These are phyloP conservation scores for Phytopythium helicoides DNA, from an alignment of 352 stramenopile genomes.

Conservation along the genomic window DNA sequence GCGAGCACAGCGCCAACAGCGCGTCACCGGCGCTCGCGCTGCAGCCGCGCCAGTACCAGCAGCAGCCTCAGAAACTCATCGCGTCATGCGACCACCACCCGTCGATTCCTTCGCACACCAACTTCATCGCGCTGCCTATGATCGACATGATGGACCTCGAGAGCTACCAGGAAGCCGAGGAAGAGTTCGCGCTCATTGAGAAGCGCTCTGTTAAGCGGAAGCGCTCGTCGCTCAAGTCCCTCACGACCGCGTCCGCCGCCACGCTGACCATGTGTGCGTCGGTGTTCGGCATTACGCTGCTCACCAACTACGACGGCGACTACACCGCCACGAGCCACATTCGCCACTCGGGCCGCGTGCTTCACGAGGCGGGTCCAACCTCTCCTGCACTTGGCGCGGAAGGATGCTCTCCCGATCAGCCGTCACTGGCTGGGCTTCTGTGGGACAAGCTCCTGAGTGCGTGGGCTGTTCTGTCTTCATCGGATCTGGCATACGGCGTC, in stretches of 20 bases:
- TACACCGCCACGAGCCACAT: constrained; percentile 35
- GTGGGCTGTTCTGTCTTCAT: constrained; percentile 55
- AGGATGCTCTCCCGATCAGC: constrained; percentile 17
- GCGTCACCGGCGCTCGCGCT: constrained; percentile 10
- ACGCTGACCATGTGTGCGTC: constrained; percentile 70
- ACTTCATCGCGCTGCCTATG: constrained; percentile 8
- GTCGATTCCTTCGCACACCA: not conserved
- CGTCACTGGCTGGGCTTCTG: constrained; percentile 28
- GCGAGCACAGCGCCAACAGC: constrained; percentile 9
- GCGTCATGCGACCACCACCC: constrained; percentile 16
- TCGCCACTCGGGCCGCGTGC: constrained; percentile 50
- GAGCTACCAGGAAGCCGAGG: constrained; percentile 22
- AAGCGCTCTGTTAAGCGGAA: constrained; percentile 25
- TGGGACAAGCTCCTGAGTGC: constrained; percentile 32
- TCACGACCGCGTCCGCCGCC: constrained; percentile 45
- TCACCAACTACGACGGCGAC: constrained; percentile 51
- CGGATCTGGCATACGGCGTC: constrained; percentile 60
- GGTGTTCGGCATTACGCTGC: constrained; percentile 75
- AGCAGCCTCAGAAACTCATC: constrained; percentile 16
- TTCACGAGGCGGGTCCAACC: constrained; percentile 40
- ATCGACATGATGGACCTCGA: not conserved
- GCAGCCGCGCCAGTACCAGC: constrained; percentile 25
- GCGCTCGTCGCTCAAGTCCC: constrained; percentile 21
- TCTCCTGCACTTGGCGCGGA: constrained; percentile 31
- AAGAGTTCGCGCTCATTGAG: constrained; percentile 16